Evolutionary conservation across 2,329 filamentous ascomycete species (phyloP).

Genomic region (Elsinoe perseae): DNA sequence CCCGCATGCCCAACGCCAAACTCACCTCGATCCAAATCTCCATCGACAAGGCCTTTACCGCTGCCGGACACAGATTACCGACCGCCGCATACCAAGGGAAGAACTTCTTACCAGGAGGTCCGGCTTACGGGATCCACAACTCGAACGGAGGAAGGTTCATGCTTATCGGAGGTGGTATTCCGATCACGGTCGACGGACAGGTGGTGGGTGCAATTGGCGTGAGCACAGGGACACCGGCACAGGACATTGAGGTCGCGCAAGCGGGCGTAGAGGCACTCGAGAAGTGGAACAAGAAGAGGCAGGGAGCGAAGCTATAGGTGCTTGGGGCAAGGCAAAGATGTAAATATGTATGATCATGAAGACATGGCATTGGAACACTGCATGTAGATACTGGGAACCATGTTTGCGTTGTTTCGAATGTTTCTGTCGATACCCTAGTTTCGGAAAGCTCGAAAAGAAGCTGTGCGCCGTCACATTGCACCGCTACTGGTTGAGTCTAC

Average conservation of each 20-base stretch:
- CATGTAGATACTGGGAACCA: background rate
- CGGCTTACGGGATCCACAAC: conserved; percentile 46
- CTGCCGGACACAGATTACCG: conserved; percentile 46
- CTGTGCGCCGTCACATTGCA: background rate
- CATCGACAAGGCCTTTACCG: conserved; percentile 55
- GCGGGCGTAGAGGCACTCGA: conserved; percentile 45
- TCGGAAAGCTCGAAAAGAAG: background rate
- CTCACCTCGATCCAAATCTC: conserved; percentile 53
- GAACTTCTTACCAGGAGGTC: conserved; percentile 46
- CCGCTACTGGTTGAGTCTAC: background rate
- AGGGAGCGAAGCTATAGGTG: conserved; percentile 32
- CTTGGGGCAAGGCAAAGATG: background rate
- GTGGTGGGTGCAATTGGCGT: conserved; percentile 49
- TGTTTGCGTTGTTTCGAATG: background rate
- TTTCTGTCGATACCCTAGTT: background rate
- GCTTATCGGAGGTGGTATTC: conserved; percentile 48
- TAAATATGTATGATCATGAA: conserved; percentile 12
- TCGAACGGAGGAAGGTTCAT: conserved; percentile 48
- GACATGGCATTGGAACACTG: background rate
- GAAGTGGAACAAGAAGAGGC: conserved; percentile 28
- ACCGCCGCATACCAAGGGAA: conserved; percentile 46
- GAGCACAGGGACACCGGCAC: conserved; percentile 47
- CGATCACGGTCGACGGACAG: conserved; percentile 42
- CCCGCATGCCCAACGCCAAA: conserved; percentile 43
- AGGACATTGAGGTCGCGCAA: conserved; percentile 48